Evolutionary conservation across 345 rosid genomes (phyloP).

Genomic region (Fremontodendron californicum): DNA sequence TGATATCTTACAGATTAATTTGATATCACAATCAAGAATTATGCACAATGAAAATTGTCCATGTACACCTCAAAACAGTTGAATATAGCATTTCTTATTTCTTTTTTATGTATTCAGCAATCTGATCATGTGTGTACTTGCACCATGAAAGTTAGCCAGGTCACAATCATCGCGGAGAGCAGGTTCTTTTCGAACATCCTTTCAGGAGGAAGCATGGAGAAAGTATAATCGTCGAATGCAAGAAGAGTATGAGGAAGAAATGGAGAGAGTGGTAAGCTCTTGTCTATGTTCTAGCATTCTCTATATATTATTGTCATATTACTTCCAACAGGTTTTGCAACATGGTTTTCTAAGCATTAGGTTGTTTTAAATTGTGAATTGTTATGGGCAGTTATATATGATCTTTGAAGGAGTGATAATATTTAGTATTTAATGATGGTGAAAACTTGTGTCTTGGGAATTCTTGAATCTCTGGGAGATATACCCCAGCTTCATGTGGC

Average conservation of each 20-base stretch:
- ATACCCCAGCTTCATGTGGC: background rate
- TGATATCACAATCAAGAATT: background rate
- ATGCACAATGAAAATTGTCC: background rate
- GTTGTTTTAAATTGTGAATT: background rate
- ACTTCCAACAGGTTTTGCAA: background rate
- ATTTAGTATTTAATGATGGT: background rate
- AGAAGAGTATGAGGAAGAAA: slow-evolving; percentile 93
- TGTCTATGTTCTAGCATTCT: background rate
- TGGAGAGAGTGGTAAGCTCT: slow-evolving; percentile 91
- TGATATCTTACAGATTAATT: background rate
- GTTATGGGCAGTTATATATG: background rate
- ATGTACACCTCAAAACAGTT: background rate
- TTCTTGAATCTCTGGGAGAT: background rate
- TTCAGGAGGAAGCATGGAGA: slow-evolving; percentile 87
- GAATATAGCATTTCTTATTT: background rate
- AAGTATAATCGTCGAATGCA: slow-evolving; percentile 84
- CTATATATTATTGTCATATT: background rate
- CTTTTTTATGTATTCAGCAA: background rate
- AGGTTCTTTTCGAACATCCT: slow-evolving; percentile 65
- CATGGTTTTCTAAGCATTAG: background rate
- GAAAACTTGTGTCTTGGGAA: background rate
- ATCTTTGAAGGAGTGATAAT: background rate
- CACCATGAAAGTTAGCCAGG: slow-evolving; percentile 51
- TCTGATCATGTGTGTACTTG: slow-evolving; percentile 30
- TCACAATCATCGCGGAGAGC: slow-evolving; percentile 49